These are phyloP conservation scores for Pelargonium citronellum DNA, from an alignment of 441 rosid genomes.

Conservation along the genomic window DNA sequence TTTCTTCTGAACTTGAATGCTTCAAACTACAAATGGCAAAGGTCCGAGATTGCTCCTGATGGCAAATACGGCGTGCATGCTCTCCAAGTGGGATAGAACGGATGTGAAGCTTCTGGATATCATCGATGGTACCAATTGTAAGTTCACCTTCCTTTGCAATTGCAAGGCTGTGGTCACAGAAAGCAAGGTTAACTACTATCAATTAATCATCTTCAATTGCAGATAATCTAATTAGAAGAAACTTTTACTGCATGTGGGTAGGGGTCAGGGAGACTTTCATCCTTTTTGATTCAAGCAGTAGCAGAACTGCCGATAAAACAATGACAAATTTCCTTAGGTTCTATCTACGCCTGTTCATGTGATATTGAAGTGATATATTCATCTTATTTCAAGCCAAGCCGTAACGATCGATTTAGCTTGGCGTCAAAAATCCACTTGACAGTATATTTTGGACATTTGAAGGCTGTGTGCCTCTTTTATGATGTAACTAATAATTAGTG, in stretches of 20 bases:
- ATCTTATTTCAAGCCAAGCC: neutral
- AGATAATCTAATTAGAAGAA: neutral
- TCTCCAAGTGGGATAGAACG: constrained; percentile 96
- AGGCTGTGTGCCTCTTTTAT: neutral
- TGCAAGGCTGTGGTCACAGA: constrained; percentile 60
- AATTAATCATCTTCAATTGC: constrained; percentile 21
- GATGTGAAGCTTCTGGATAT: constrained; percentile 96
- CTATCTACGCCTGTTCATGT: neutral
- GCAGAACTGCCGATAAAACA: neutral
- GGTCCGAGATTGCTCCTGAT: constrained; percentile 92
- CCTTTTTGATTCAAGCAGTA: neutral
- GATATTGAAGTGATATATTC: neutral
- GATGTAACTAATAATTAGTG: neutral
- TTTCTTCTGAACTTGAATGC: constrained; percentile 63
- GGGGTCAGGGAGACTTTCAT: neutral
- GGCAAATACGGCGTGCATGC: constrained; percentile 91
- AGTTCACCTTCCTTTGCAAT: constrained; percentile 98
- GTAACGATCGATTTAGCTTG: neutral
- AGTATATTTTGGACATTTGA: neutral
- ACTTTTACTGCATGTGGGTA: neutral
- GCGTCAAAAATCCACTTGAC: neutral
- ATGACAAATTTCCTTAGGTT: neutral
- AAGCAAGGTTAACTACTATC: constrained; percentile 11
- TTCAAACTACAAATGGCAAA: constrained; percentile 87
- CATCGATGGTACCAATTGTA: constrained; percentile 95